Evolutionary conservation across 2,329 filamentous ascomycete genomes (phyloP).

Genomic region (Xylariaceae sp.): DNA sequence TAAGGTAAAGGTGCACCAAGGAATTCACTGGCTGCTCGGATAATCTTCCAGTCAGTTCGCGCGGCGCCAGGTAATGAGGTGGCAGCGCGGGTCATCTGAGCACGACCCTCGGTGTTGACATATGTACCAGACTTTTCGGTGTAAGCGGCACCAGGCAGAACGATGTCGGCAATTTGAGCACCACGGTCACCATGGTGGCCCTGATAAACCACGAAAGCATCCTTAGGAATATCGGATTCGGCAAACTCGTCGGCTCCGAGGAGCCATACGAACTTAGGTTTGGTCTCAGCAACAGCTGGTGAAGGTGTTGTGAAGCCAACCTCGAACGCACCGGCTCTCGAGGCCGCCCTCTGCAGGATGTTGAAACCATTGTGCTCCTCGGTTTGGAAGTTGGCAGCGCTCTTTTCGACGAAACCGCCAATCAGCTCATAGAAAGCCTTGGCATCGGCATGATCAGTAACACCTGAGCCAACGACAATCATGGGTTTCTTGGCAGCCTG

Average conservation of each 20-base stretch:
- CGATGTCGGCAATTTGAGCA: constrained; percentile 86
- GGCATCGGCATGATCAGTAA: constrained; percentile 85
- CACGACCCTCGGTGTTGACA: constrained; percentile 95
- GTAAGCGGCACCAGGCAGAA: constrained; percentile 92
- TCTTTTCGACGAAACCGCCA: constrained; percentile 88
- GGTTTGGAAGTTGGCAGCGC: constrained; percentile 81
- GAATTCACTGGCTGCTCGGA: constrained; percentile 89
- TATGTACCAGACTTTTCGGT: constrained; percentile 96
- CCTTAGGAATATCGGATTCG: constrained; percentile 83
- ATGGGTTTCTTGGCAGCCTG: constrained; percentile 84
- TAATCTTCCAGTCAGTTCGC: constrained; percentile 98
- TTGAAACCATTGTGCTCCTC: constrained; percentile 97
- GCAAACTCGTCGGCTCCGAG: constrained; percentile 90
- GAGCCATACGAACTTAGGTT: constrained; percentile 94
- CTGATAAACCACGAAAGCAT: constrained; percentile 96
- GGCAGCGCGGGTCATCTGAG: constrained; percentile 88
- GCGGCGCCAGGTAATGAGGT: constrained; percentile 85
- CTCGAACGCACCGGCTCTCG: constrained; percentile 89
- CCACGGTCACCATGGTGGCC: constrained; percentile 95
- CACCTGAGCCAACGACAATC: constrained; percentile 92
- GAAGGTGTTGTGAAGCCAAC: constrained; percentile 91
- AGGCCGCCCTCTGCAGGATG: constrained; percentile 88
- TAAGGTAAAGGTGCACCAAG: constrained; percentile 83
- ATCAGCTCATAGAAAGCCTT: constrained; percentile 92
- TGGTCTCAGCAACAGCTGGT: constrained; percentile 72